These are phyloP conservation scores for Lizonia empirigonia DNA, from an alignment of 2,329 filamentous ascomycete genomes.

Conservation along the genomic window DNA sequence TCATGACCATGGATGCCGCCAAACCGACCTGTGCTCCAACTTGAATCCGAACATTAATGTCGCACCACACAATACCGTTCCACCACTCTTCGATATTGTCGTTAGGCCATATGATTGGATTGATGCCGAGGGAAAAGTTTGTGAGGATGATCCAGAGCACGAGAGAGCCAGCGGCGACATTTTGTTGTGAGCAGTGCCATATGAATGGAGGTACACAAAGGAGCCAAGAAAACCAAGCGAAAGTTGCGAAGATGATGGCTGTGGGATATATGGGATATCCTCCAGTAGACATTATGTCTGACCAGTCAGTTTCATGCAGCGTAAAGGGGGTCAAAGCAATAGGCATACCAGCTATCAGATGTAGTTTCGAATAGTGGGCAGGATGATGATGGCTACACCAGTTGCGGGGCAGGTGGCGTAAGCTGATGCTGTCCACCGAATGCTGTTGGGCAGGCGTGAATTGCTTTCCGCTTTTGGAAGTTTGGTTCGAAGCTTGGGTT, in stretches of 20 bases:
- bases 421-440: neutral
- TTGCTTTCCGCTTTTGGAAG: neutral
- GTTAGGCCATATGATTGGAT: constrained; percentile 68
- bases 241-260: constrained; percentile 54
- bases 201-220: constrained; percentile 63
- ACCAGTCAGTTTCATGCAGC: neutral
- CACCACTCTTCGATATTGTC: constrained; percentile 63
- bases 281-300: constrained; percentile 9
- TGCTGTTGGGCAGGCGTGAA: neutral
- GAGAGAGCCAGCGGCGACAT: constrained; percentile 63
- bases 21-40: constrained; percentile 60
- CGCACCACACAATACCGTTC: constrained; percentile 66
- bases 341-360: neutral
- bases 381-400: neutral
- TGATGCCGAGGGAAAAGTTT: constrained; percentile 65
- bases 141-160: constrained; percentile 62
- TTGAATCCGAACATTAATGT: constrained; percentile 66
- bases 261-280: constrained; percentile 35
- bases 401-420: neutral
- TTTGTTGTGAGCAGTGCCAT: constrained; percentile 66
- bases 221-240: constrained; percentile 58
- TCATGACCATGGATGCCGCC: constrained; percentile 60
- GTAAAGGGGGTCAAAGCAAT: neutral
- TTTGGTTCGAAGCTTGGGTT: neutral
- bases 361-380: neutral